Conservation (phyloP, 192 early-diverging fungal species). For the Chytriomyces sp. region DNA sequence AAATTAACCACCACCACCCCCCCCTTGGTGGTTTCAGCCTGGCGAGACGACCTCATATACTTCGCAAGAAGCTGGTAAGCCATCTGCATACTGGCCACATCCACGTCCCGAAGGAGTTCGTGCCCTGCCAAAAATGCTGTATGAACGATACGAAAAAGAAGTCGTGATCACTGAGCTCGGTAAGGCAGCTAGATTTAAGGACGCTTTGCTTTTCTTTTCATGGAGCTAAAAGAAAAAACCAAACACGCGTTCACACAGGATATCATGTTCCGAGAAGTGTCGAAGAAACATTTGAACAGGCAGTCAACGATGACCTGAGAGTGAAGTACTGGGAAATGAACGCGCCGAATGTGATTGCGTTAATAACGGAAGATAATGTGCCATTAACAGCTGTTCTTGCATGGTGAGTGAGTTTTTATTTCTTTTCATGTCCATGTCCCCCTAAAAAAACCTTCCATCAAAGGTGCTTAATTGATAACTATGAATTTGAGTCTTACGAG, state of each 20-base stretch:
- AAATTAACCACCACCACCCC: too few species aligned
- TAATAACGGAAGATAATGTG: constrained; percentile 31
- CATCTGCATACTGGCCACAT: constrained; percentile 17
- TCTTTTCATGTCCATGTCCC: too few species aligned
- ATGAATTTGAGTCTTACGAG: constrained; percentile 41
- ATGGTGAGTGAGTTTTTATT: constrained; percentile 5
- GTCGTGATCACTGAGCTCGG: constrained; percentile 34
- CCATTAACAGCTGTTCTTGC: constrained; percentile 35
- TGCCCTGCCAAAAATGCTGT: constrained; percentile 9
- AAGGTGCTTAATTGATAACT: constrained; percentile 36
- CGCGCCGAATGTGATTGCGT: not conserved
- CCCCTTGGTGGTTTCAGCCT: not conserved
- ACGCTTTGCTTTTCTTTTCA: not conserved
- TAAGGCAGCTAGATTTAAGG: not conserved
- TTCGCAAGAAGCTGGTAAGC: constrained; percentile 3
- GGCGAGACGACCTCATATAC: not conserved
- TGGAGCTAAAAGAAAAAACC: not conserved
- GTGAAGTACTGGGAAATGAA: constrained; percentile 29
- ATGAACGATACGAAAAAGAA: constrained; percentile 31
- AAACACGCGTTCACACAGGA: not conserved
- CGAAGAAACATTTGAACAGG: constrained; percentile 20
- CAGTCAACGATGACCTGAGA: constrained; percentile 25
- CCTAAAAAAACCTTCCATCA: too few species aligned
- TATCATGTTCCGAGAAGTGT: constrained; percentile 19
- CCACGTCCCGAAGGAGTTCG: constrained; percentile 11